phyloP scores from a whole-genome alignment of 108 stramenopile genomes.

The Skeletonema potamos region DNA sequence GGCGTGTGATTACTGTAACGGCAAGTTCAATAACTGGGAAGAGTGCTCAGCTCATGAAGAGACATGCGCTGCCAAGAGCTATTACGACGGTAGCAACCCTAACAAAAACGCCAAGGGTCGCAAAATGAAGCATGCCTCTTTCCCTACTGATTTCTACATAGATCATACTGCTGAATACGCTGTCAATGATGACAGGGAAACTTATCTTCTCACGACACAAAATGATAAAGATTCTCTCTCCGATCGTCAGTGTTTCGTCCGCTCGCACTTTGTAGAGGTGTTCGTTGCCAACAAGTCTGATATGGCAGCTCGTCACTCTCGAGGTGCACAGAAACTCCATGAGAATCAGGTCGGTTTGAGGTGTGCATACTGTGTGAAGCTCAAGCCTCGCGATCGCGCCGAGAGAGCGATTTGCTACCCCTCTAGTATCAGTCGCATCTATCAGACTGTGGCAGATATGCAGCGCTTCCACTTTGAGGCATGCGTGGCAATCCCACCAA shows the following conservation, averaged over 20 bases:
- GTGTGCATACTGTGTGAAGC: constrained; percentile 80
- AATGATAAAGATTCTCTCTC: constrained; percentile 73
- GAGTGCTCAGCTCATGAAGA: constrained; percentile 84
- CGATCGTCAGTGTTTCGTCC: constrained; percentile 87
- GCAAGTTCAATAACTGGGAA: constrained; percentile 78
- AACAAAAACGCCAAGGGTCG: constrained; percentile 16
- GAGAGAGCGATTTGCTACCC: constrained; percentile 87
- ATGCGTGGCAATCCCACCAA: constrained; percentile 73
- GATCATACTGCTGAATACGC: constrained; percentile 31
- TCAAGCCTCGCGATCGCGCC: constrained; percentile 79
- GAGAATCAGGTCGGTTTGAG: constrained; percentile 84
- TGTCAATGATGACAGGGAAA: constrained; percentile 40
- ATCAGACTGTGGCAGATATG: constrained; percentile 87
- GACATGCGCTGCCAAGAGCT: constrained; percentile 38
- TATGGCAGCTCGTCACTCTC: constrained; percentile 80
- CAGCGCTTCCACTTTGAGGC: constrained; percentile 90
- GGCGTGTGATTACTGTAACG: constrained; percentile 84
- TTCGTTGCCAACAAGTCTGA: constrained; percentile 78
- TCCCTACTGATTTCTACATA: constrained; percentile 23
- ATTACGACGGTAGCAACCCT: constrained; percentile 14
- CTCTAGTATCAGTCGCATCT: constrained; percentile 65
- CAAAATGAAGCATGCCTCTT: constrained; percentile 24
- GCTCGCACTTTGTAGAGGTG: constrained; percentile 81
- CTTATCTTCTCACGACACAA: constrained; percentile 68
- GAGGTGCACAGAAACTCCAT: constrained; percentile 81